Evolutionary conservation across 116 monocot genomes (phyloP).

Genomic region (Zostera marina): DNA sequence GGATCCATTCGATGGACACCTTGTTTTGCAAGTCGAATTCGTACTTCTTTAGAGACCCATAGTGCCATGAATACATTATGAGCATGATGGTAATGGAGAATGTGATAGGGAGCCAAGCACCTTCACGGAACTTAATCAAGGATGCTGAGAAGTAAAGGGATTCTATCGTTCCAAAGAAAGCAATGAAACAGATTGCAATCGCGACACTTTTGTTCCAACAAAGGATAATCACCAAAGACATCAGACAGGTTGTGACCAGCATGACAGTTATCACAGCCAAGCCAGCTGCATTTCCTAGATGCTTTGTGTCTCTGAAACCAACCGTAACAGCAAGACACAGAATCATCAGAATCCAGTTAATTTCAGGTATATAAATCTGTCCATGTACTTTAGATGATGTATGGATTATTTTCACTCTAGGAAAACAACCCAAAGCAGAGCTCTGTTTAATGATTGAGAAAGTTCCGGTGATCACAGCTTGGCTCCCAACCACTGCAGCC

Average conservation of each 20-base stretch:
- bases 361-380: slow-evolving; percentile 97
- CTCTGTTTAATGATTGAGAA: slow-evolving; percentile 99
- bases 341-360: slow-evolving; percentile 93
- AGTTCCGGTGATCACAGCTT: slow-evolving; percentile 90
- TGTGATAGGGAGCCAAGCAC: slow-evolving; percentile 87
- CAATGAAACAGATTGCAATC: slow-evolving; percentile 51
- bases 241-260: slow-evolving; percentile 93
- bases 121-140: slow-evolving; percentile 81
- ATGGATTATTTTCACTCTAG: slow-evolving; percentile 85
- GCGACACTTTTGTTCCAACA: slow-evolving; percentile 71
- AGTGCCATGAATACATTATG: slow-evolving; percentile 95
- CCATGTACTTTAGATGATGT: slow-evolving; percentile 84
- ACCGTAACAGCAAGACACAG: slow-evolving; percentile 81
- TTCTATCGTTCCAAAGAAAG: slow-evolving; percentile 84
- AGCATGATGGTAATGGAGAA: slow-evolving; percentile 72
- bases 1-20: slow-evolving; percentile 92
- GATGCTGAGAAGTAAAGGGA: slow-evolving; percentile 85
- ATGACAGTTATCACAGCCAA: slow-evolving; percentile 96
- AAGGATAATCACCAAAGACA: slow-evolving; percentile 84
- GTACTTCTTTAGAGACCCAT: slow-evolving; percentile 85
- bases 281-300: slow-evolving; percentile 83
- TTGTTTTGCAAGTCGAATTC: slow-evolving; percentile 94
- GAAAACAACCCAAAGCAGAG: slow-evolving; percentile 82
- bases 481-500: slow-evolving; percentile 92
- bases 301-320: slow-evolving; percentile 91